phyloP scores from a whole-genome alignment of 805 yeast species.

The Myxozyma neglecta region DNA sequence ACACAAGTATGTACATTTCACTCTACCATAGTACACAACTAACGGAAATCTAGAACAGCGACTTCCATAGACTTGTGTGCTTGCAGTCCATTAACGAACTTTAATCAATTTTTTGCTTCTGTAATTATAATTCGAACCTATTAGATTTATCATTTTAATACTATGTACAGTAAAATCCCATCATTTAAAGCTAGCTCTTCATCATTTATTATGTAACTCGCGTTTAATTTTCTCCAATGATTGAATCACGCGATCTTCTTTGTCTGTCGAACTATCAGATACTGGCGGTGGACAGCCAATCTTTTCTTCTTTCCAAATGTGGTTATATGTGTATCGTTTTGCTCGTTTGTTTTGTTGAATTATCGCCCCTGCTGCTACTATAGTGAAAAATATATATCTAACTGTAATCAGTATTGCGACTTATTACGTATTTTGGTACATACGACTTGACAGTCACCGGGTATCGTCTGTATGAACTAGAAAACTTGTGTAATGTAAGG shows the following conservation, averaged over 20 bases:
- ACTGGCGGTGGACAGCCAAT: slow-evolving; percentile 6
- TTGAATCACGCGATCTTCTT: slow-evolving; percentile 5
- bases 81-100: not conserved
- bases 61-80: not conserved
- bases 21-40: not conserved
- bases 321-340: slow-evolving; percentile 9
- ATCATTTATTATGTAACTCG: not conserved
- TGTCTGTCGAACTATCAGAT: not conserved
- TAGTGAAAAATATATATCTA: slow-evolving; percentile 12
- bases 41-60: not conserved
- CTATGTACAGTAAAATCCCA: not conserved
- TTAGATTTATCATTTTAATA: not conserved
- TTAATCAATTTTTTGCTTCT: not conserved
- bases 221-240: not conserved
- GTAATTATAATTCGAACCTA: not conserved
- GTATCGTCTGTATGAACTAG: not conserved
- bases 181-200: too few relatives aligned
- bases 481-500: slow-evolving; percentile 2
- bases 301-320: slow-evolving; percentile 17
- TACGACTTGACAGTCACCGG: slow-evolving; percentile 20
- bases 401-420: not conserved
- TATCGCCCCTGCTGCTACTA: slow-evolving; percentile 13
- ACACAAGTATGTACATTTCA: not conserved
- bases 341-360: slow-evolving; percentile 19
- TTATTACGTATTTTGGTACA: not conserved